phyloP scores from a whole-genome alignment of 2,329 filamentous ascomycete genomes.

The Cryphonectria carpinicola region DNA sequence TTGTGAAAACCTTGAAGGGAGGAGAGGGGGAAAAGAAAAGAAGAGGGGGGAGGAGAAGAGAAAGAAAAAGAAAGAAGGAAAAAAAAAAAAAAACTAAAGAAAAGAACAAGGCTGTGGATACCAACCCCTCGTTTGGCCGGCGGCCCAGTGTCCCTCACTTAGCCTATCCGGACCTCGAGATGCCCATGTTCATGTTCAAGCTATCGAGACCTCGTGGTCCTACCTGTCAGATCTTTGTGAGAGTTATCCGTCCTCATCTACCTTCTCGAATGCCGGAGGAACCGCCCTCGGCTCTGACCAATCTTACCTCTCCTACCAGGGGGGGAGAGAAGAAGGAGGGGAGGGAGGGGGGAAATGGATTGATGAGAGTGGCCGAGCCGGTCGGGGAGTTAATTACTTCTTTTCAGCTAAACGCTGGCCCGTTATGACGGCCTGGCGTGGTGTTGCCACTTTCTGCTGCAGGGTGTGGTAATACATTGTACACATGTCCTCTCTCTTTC shows the following conservation, averaged over 20 bases:
- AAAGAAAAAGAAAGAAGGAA: neutral
- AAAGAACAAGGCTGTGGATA: neutral
- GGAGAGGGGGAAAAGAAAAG: neutral
- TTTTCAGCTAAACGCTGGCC: constrained; percentile 28
- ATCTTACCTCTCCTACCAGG: neutral
- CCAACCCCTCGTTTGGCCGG: neutral
- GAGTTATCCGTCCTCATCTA: neutral
- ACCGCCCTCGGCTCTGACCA: neutral
- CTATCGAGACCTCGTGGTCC: neutral
- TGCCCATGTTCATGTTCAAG: neutral
- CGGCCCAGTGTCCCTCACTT: neutral
- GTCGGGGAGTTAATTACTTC: neutral
- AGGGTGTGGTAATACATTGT: neutral
- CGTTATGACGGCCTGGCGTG: constrained; percentile 25
- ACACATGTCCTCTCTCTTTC: neutral
- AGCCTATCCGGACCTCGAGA: neutral
- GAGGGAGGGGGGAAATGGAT: neutral
- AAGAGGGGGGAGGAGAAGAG: too few relatives aligned
- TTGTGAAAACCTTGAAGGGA: neutral
- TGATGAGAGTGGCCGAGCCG: neutral
- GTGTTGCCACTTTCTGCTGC: constrained; percentile 14
- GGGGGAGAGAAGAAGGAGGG: neutral
- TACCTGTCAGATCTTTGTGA: neutral
- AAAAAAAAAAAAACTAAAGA: neutral
- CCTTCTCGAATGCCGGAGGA: neutral